phyloP scores from a whole-genome alignment of 306 rosid species.

The Hippophae gyantsensis region DNA sequence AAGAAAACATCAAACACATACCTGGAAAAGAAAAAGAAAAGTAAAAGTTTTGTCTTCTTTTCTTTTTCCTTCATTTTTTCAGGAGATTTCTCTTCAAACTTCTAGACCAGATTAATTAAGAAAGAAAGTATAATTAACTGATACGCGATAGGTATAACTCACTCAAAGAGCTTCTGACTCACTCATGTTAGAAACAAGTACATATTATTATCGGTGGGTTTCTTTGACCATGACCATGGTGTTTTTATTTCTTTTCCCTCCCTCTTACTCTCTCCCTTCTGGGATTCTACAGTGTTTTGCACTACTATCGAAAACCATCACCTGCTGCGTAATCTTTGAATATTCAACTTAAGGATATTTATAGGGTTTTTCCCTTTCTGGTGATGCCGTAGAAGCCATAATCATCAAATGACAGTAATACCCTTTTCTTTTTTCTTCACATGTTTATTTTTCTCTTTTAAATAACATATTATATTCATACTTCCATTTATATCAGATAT shows the following conservation, averaged over 20 bases:
- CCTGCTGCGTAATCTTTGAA: background rate
- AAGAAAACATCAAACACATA: background rate
- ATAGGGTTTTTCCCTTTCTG: no score
- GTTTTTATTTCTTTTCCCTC: conserved; percentile 18
- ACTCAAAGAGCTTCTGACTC: background rate
- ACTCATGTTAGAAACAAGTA: background rate
- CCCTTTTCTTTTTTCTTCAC: no score
- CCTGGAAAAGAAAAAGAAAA: conserved; percentile 4
- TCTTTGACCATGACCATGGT: conserved; percentile 8
- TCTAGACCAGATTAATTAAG: no score
- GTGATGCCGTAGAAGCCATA: no score
- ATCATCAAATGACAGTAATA: no score
- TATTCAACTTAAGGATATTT: no score
- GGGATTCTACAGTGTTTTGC: conserved; percentile 20
- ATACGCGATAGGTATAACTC: background rate
- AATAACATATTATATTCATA: no score
- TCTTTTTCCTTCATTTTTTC: conserved; percentile 10
- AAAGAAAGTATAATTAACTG: background rate
- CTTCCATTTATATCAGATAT: no score
- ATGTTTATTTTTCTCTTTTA: no score
- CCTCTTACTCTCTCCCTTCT: conserved; percentile 17
- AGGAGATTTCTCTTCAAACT: conserved; percentile 8
- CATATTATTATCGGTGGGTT: conserved; percentile 14
- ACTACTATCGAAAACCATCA: conserved; percentile 25
- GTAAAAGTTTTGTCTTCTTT: background rate